These are phyloP conservation scores for Selaginella tamariscina DNA, from an alignment of 75 land plant genomes.

Conservation along the genomic window DNA sequence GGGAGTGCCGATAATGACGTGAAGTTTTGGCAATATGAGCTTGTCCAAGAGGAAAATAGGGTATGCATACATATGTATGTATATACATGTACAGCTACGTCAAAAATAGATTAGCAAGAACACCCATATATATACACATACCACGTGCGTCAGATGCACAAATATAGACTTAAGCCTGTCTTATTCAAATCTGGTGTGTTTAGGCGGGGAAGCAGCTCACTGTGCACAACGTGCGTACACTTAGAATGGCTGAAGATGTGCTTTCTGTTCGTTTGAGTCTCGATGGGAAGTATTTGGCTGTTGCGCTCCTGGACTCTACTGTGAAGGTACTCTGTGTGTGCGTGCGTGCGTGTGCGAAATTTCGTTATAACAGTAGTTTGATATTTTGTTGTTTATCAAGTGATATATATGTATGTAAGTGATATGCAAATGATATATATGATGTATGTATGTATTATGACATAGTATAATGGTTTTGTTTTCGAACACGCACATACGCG, in stretches of 20 bases:
- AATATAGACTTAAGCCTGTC: no score
- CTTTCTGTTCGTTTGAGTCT: slow-evolving; percentile 58
- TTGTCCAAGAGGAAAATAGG: slow-evolving; percentile 25
- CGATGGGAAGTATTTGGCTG: slow-evolving; percentile 72
- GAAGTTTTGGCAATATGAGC: slow-evolving; percentile 83
- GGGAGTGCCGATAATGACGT: slow-evolving; percentile 88
- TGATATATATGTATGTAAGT: no score
- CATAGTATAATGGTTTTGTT: background rate
- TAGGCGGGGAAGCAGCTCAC: slow-evolving; percentile 44
- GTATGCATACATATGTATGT: background rate
- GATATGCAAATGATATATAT: no score
- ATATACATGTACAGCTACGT: background rate
- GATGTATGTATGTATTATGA: no score
- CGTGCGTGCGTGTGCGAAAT: no score
- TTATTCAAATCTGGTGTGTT: background rate
- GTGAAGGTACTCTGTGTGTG: no score
- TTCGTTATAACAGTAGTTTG: no score
- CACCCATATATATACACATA: no score
- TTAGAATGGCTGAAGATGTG: slow-evolving; percentile 84
- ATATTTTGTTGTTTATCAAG: no score
- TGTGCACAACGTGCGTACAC: slow-evolving; percentile 46
- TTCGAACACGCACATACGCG: background rate
- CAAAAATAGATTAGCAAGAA: no score
- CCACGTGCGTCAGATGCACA: no score
- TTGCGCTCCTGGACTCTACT: slow-evolving; percentile 68